Conservation (phyloP, 805 yeast genomes). For the Dipodascus geniculatus region DNA sequence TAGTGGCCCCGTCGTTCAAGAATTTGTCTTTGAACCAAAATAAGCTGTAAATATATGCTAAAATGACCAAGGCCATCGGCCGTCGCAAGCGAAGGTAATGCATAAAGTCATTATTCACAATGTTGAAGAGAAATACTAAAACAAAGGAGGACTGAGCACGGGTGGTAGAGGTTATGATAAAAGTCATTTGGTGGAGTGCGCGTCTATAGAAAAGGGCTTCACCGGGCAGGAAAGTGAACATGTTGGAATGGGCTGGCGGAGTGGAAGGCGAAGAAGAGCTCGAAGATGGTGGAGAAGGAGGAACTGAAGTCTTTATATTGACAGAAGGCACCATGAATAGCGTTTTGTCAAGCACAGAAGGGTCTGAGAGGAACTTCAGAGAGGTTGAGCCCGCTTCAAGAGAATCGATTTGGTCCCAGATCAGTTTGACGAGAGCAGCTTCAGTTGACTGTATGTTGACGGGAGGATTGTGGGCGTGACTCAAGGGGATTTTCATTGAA, state of each 20-base stretch:
- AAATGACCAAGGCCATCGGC: not conserved
- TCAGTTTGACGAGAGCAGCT: not conserved
- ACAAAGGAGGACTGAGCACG: not conserved
- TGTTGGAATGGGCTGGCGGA: not conserved
- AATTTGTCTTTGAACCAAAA: not conserved
- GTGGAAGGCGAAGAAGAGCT: not conserved
- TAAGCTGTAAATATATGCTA: not conserved
- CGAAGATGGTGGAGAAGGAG: too few relatives aligned
- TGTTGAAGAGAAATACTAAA: not conserved
- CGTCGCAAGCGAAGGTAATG: not conserved
- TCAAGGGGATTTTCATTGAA: not conserved
- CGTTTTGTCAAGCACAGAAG: not conserved
- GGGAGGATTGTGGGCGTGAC: not conserved
- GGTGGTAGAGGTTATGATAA: not conserved
- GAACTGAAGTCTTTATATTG: too few relatives aligned
- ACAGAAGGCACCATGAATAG: too few relatives aligned
- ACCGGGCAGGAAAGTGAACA: not conserved
- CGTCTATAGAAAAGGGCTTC: not conserved
- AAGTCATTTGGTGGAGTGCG: not conserved
- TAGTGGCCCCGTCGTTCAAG: not conserved
- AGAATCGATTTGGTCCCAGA: not conserved
- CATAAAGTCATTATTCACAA: not conserved
- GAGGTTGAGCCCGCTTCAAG: not conserved
- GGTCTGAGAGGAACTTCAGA: not conserved
- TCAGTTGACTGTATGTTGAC: not conserved